Evolutionary conservation across 441 rosid species (phyloP).

Genomic region (Isatis lusitanica): DNA sequence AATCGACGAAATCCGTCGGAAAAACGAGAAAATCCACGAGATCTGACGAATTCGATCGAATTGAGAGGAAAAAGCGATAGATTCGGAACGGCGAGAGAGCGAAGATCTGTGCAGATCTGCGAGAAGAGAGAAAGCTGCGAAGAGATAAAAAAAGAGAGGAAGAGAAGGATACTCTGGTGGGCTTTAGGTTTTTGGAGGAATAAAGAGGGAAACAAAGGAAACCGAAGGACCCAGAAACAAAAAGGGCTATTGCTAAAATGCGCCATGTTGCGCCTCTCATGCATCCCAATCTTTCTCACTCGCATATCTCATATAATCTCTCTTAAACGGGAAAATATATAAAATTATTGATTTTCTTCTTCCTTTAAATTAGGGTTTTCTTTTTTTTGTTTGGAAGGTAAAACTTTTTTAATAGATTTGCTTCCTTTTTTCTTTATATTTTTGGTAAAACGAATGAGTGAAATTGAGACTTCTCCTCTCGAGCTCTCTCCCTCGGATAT

Average conservation of each 20-base stretch:
- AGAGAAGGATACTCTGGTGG: background rate
- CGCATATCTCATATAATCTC: background rate
- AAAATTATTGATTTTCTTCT: background rate
- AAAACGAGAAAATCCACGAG: conserved; percentile 1
- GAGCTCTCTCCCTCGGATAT: background rate
- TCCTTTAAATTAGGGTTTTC: background rate
- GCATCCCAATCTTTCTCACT: background rate
- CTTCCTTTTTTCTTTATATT: background rate
- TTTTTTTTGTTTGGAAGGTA: conserved; percentile 1
- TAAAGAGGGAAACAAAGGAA: conserved; percentile 34
- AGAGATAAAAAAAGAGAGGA: conserved; percentile 22
- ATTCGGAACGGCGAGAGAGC: background rate
- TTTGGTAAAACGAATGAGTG: conserved; percentile 5
- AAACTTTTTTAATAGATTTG: background rate
- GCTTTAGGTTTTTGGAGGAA: conserved; percentile 27
- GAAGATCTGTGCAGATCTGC: conserved; percentile 7
- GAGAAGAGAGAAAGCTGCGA: conserved; percentile 19
- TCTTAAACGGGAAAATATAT: conserved; percentile 21
- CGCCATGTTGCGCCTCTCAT: conserved; percentile 34
- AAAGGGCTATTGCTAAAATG: conserved; percentile 31
- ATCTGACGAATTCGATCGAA: background rate
- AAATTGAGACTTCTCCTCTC: conserved; percentile 8
- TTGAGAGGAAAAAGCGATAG: background rate
- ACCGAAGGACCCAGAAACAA: conserved; percentile 36
- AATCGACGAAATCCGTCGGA: background rate